Evolutionary conservation across 2,329 filamentous ascomycete genomes (phyloP).

Genomic region (Phaeosphaeriaceae sp.): DNA sequence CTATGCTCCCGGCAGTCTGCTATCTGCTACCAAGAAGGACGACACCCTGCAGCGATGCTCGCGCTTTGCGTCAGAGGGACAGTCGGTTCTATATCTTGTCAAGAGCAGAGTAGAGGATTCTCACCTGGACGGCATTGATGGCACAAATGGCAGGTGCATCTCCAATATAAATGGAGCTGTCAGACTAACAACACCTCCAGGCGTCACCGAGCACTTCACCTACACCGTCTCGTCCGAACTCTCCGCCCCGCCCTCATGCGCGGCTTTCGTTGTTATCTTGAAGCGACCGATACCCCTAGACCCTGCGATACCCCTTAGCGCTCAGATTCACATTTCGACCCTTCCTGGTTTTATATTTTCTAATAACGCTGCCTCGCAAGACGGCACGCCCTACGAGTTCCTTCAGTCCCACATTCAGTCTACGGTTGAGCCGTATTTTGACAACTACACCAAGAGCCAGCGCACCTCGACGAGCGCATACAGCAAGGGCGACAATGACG

Average conservation of each 20-base stretch:
- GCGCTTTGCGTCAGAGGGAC: slow-evolving; percentile 86
- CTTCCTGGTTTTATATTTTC: slow-evolving; percentile 80
- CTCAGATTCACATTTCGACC: slow-evolving; percentile 92
- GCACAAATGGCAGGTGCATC: slow-evolving; percentile 38
- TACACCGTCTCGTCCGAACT: slow-evolving; percentile 87
- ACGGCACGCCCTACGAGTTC: slow-evolving; percentile 86
- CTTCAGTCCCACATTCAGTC: slow-evolving; percentile 91
- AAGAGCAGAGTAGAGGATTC: slow-evolving; percentile 72
- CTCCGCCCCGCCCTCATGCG: slow-evolving; percentile 77
- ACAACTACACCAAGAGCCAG: slow-evolving; percentile 83
- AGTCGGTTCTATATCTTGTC: slow-evolving; percentile 88
- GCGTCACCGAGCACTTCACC: slow-evolving; percentile 60
- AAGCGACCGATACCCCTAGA: slow-evolving; percentile 92
- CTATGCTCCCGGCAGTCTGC: slow-evolving; percentile 79
- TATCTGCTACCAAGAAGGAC: slow-evolving; percentile 72
- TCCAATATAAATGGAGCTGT: slow-evolving; percentile 13
- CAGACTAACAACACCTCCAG: slow-evolving; percentile 51
- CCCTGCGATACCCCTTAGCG: slow-evolving; percentile 78
- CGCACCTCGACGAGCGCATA: slow-evolving; percentile 56
- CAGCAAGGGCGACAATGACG: slow-evolving; percentile 82
- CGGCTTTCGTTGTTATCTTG: slow-evolving; percentile 84
- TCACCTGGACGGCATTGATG: slow-evolving; percentile 38
- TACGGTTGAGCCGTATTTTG: slow-evolving; percentile 93
- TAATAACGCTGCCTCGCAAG: slow-evolving; percentile 72
- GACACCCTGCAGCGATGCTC: slow-evolving; percentile 89